Conservation (phyloP, 257 asterid species). For the Catharanthus roseus region DNA sequence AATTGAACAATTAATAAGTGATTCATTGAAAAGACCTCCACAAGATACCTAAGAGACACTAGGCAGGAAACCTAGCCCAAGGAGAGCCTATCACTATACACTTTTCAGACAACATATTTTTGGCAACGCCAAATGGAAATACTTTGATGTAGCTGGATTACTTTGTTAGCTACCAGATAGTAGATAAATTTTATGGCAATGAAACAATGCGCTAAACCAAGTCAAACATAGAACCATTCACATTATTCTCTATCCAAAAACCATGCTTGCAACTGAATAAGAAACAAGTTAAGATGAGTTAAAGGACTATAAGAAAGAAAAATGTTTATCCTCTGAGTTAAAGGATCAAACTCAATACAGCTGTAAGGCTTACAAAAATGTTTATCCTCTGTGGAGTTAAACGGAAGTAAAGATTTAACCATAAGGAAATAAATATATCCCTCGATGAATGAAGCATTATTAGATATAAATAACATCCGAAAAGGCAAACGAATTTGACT, state of each 20-base stretch:
- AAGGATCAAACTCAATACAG: neutral
- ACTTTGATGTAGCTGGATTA: neutral
- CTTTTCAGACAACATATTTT: neutral
- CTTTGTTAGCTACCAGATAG: neutral
- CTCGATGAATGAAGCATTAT: neutral
- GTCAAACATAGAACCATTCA: neutral
- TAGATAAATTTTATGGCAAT: neutral
- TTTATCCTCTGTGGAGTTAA: neutral
- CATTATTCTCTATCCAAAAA: neutral
- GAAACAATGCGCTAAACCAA: neutral
- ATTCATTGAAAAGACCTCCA: neutral
- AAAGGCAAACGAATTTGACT: no score
- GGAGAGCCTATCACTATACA: neutral
- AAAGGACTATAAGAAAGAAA: neutral
- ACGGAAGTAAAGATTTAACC: neutral
- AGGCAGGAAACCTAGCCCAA: conserved; percentile 1
- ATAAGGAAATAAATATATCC: neutral
- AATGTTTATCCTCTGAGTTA: no score
- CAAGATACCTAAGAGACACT: neutral
- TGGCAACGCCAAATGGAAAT: neutral
- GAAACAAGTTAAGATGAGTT: no score
- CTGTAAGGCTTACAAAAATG: neutral
- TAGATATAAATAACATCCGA: neutral
- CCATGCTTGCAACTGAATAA: neutral
- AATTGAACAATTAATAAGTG: neutral